Evolutionary conservation across 495 filamentous ascomycete species (phyloP), one percentile per base, ranked within the genome.

Genomic region (Alectoria sarmentosa): DNA sequence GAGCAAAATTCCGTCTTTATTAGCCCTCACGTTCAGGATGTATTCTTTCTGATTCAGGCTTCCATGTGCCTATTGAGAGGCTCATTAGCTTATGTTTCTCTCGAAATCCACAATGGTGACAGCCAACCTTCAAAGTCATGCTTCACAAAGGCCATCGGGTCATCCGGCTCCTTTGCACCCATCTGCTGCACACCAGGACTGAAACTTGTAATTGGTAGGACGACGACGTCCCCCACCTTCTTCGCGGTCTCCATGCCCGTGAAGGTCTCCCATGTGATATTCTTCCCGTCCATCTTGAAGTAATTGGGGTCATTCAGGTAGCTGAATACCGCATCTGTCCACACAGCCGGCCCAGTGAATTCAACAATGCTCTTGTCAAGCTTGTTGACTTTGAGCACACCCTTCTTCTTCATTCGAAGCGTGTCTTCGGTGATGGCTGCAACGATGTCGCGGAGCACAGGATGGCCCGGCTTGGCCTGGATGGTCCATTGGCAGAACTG

Each of bases 401-500:
- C 90, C 26, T 78, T 78, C 66, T 82, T 79, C 76, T 96, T 93
- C 73, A 88, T 83, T 62, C 83, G 82, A 46, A 98, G 78, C 10
- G 92, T 88, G 71, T 91, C 84, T 67, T 89, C 79, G 1, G 92
- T 96, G 70, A 98, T 90, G 65, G 86, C 88, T 19, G 90, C 82
- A 36, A 98, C 90, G 60, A 97, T 84, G 63, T 97, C 91, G 34
- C 90, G 83, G 56, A 98, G 79, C 28, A 97, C 88, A 0, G 94
- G 94, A 71, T 98, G 94, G 11, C 94, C 94, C 0, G 94, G 89
- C 74, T 98, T 98, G 49, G 90, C 78, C 72, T 97, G 93, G 60
- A 98, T 96, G 6, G 94, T 98, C 94, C 94, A 98, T 73, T 98
- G 94, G 75, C 94, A 98, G 75, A 98, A 98, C 71, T 98, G 94